These are phyloP conservation scores for Coprinopsis marcescibilis DNA, from an alignment of 768 basidiomycete species.

Conservation along the genomic window DNA sequence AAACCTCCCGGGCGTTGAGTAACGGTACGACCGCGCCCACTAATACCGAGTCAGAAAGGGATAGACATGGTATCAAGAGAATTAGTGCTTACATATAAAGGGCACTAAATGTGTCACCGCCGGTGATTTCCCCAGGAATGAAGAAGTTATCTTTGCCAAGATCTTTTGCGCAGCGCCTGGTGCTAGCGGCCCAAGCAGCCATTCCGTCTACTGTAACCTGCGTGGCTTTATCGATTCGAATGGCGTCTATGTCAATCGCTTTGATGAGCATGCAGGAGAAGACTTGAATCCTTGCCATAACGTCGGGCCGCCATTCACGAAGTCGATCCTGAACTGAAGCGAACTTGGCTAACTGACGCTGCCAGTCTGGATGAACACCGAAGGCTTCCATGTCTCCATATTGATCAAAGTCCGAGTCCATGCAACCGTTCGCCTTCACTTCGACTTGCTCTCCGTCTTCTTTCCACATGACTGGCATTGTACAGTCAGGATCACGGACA, in stretches of 20 bases:
- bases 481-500: conserved; percentile 65
- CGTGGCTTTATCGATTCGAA: conserved; percentile 93
- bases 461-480: conserved; percentile 74
- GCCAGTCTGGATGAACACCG: conserved; percentile 92
- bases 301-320: conserved; percentile 81
- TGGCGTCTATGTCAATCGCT: conserved; percentile 87
- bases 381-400: conserved; percentile 97
- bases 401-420: conserved; percentile 85
- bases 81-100: conserved; percentile 64
- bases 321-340: conserved; percentile 96
- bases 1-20: conserved; percentile 65
- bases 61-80: neutral
- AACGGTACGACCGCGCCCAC: conserved; percentile 85
- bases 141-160: conserved; percentile 84
- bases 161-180: conserved; percentile 65
- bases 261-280: conserved; percentile 86
- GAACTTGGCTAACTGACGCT: conserved; percentile 92
- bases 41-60: conserved; percentile 21
- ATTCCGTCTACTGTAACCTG: conserved; percentile 84
- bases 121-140: conserved; percentile 91
- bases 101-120: conserved; percentile 86
- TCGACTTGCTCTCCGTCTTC: conserved; percentile 65
- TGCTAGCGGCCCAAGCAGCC: conserved; percentile 66
- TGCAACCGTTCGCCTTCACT: conserved; percentile 63
- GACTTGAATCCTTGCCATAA: conserved; percentile 68